Evolutionary conservation across 495 filamentous ascomycete species (phyloP).

Genomic region (Paragyromitra xinjiangensis): DNA sequence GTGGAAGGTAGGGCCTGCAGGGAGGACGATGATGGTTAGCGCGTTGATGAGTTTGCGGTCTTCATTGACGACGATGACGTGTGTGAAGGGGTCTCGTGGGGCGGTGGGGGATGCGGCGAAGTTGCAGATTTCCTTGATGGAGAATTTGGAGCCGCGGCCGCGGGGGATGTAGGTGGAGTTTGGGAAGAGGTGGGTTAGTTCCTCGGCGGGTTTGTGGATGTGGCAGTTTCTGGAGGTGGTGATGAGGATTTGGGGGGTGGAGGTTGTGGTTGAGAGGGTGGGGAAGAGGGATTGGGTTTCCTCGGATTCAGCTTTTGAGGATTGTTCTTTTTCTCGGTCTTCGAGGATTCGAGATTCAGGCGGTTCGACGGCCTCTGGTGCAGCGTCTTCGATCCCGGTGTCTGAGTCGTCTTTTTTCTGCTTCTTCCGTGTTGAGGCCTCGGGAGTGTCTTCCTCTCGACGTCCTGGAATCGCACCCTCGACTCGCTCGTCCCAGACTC

Average conservation of each 20-base stretch:
- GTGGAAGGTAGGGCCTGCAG: constrained; percentile 85
- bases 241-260: constrained; percentile 81
- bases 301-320: constrained; percentile 55
- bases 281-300: constrained; percentile 66
- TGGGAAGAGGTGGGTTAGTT: constrained; percentile 82
- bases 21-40: constrained; percentile 82
- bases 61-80: constrained; percentile 81
- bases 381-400: constrained; percentile 48
- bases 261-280: constrained; percentile 60
- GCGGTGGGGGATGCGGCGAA: constrained; percentile 76
- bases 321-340: constrained; percentile 49
- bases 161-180: constrained; percentile 88
- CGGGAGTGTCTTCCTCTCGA: constrained; percentile 58
- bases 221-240: constrained; percentile 87
- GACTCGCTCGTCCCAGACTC: constrained; percentile 87
- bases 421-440: constrained; percentile 32
- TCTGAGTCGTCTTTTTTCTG: constrained; percentile 60
- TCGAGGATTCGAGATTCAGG: constrained; percentile 65
- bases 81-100: constrained; percentile 66
- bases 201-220: constrained; percentile 79
- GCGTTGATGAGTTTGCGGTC: constrained; percentile 81
- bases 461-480: constrained; percentile 77
- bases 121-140: constrained; percentile 83
- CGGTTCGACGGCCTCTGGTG: constrained; percentile 63
- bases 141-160: constrained; percentile 82